Conservation (phyloP, 495 filamentous ascomycete species). For the Xylaria castorea region DNA sequence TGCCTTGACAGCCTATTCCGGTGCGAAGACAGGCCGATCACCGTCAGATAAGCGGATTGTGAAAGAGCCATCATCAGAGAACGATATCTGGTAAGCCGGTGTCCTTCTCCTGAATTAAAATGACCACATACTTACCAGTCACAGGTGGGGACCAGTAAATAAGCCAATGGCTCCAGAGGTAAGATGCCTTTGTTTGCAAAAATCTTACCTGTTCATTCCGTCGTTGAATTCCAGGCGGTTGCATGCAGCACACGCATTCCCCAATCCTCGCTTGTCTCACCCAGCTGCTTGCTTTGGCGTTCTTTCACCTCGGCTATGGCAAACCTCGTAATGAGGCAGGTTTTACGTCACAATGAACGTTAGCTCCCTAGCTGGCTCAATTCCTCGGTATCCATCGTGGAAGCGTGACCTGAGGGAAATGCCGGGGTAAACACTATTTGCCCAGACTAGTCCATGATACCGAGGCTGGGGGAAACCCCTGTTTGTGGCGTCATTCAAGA, state of each 20-base stretch:
- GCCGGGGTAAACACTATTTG: background rate
- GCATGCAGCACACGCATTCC: background rate
- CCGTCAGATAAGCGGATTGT: constrained; percentile 97
- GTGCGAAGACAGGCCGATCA: constrained; percentile 96
- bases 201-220: background rate
- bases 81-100: constrained; percentile 90
- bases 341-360: constrained; percentile 24
- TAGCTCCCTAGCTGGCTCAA: background rate
- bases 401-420: constrained; percentile 1
- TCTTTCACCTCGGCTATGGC: constrained; percentile 23
- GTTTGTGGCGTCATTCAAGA: constrained; percentile 43
- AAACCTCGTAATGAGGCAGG: constrained; percentile 6
- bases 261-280: constrained; percentile 7
- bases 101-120: background rate
- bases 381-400: constrained; percentile 11
- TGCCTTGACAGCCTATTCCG: constrained; percentile 95
- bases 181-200: constrained; percentile 49
- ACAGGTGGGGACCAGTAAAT: constrained; percentile 80
- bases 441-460: constrained; percentile 19
- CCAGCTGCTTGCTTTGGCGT: background rate
- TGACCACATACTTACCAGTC: constrained; percentile 20
- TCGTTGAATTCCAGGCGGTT: background rate
- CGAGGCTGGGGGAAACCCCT: constrained; percentile 34
- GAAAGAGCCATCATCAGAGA: constrained; percentile 85
- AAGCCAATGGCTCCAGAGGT: constrained; percentile 98